Conservation (phyloP, 331 rosid species). For the Quercus tomentella region DNA sequence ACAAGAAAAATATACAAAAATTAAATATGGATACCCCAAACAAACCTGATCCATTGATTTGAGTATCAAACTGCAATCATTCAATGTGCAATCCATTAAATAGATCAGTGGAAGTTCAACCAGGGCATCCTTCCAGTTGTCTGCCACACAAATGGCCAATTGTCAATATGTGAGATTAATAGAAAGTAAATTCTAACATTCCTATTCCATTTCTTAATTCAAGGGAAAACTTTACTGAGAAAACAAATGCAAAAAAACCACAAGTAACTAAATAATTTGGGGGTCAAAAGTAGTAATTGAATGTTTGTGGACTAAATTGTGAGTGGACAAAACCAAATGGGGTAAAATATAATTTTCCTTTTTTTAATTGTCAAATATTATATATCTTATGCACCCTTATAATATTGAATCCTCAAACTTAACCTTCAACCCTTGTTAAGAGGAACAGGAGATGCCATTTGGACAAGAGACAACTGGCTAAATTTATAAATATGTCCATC, state of each 20-base stretch:
- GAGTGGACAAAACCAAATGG: too few relatives aligned
- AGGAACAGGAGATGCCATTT: neutral
- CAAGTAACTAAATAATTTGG: neutral
- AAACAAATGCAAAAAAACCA: neutral
- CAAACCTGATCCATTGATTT: constrained; percentile 73
- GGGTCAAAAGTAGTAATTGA: too few relatives aligned
- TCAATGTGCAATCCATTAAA: constrained; percentile 82
- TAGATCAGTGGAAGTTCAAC: constrained; percentile 70
- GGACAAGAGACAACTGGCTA: neutral
- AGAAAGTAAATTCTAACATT: neutral
- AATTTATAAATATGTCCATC: neutral
- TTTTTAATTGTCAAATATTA: too few relatives aligned
- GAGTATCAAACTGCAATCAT: constrained; percentile 70
- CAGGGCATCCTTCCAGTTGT: constrained; percentile 34
- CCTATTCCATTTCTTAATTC: neutral
- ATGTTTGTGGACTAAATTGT: too few relatives aligned
- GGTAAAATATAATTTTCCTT: too few relatives aligned
- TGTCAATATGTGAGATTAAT: constrained; percentile 14
- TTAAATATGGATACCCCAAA: constrained; percentile 1
- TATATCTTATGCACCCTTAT: too few relatives aligned
- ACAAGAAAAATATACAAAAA: neutral
- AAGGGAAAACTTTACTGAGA: neutral
- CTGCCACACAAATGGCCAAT: constrained; percentile 44
- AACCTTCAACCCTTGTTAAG: neutral
- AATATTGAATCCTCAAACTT: too few relatives aligned